Base-by-base conservation (phyloP, 768 basidiomycete species). In the Suillus lakei region DNA sequence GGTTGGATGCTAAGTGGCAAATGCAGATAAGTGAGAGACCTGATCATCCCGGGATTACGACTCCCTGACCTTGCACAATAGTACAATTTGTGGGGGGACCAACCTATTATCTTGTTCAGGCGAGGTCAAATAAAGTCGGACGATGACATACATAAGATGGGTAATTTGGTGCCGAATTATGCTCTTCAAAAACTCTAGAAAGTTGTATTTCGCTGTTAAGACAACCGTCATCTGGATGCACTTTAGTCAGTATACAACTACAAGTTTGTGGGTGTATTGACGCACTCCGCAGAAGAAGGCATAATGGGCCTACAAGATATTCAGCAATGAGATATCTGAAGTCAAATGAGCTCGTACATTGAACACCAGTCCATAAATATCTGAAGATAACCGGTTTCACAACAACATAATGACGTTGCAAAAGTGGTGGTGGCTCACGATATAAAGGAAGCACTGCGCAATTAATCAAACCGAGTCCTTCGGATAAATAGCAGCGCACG, bases 351-450 rank as follows among this genome's bases (percentile, higher is more conserved):
- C 82, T 41, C 58, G 67, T 60, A 88, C 84, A 73, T 84, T 86
- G 64, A 88, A 83, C 23, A 89, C 82, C 28, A 91, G 73, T 18
- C 90, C 89, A 72, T 90, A 91, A 9, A 90, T 89, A 70, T 91
- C 89, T 86, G 67, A 72, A 64, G 43, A 65, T 56, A 26, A 44
- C 13, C 41, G 16, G 56, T 55, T 41, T 59, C 18, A 41, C 26
- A 41, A 36, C 34, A 36, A 41, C 26, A 41, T 54, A 55, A 48
- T 30, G 8, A 16, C n/a, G 5, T 4, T 15, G 8, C 12, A 21
- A 32, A 2, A 15, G 36, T 38, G 62, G 41, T 50, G 2, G 21
- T 28, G 39, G 74, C 86, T 73, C 71, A 89, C 88, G 88, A 72
- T 86, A 90, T 10, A 90, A 69, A 16, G 88, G 88, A 28, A 90